Percentiles rank a stretch among this genome's conserved stretches.
Conservation (phyloP, 306 rosid species). For the Cicer yamashitae region DNA sequence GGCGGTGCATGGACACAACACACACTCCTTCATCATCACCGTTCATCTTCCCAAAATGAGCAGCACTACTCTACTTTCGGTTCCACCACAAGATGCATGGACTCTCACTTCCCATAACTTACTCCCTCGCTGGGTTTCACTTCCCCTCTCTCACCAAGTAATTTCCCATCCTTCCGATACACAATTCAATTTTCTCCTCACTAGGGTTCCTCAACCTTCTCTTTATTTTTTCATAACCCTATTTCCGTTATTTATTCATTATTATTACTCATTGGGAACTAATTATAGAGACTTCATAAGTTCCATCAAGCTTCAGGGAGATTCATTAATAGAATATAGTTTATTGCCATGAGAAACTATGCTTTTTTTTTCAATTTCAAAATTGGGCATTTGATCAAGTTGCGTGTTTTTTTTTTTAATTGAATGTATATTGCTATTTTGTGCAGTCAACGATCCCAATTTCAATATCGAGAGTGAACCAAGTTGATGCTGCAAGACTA, state of each 20-base stretch:
- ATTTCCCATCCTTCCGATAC: background rate
- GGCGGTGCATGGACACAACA: conserved; percentile 45
- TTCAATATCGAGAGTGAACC: conserved; percentile 94
- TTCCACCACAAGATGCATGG: conserved; percentile 52
- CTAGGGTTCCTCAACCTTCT: conserved; percentile 32
- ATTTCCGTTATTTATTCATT: background rate
- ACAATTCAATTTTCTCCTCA: background rate
- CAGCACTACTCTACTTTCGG: conserved; percentile 18
- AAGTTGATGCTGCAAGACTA: conserved; percentile 91
- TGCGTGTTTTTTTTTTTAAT: background rate
- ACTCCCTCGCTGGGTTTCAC: conserved; percentile 46
- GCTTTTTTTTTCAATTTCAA: background rate
- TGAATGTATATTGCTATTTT: background rate
- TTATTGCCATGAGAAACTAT: background rate
- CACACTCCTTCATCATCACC: background rate
- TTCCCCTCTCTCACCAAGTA: conserved; percentile 48
- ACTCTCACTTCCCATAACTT: conserved; percentile 42
- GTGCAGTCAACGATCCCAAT: conserved; percentile 69
- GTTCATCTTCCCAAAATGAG: background rate
- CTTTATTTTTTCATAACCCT: background rate
- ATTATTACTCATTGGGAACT: background rate
- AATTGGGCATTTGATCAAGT: conserved; percentile 25
- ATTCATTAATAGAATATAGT: background rate
- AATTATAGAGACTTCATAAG: background rate
- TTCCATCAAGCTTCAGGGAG: background rate